These are phyloP conservation scores for Pholiota adiposa DNA, from an alignment of 1,284 basidiomycete genomes.

Conservation along the genomic window DNA sequence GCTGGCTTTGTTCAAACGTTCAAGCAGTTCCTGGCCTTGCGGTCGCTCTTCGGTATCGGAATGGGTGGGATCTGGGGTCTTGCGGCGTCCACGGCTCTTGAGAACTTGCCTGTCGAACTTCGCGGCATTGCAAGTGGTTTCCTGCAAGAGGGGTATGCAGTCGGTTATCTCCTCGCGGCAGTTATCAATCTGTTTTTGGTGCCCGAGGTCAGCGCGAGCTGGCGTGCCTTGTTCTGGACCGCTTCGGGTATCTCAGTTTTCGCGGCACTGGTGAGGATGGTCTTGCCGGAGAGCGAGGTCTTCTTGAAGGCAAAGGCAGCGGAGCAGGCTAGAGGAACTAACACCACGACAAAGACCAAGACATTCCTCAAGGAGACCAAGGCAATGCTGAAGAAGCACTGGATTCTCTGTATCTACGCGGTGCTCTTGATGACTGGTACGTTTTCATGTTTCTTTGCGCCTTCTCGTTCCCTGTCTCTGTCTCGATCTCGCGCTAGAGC, in stretches of 20 bases:
- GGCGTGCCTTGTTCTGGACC: conserved; percentile 74
- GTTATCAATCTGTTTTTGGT: conserved; percentile 82
- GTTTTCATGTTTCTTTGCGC: conserved; percentile 25
- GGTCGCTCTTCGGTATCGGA: conserved; percentile 82
- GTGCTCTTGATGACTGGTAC: conserved; percentile 77
- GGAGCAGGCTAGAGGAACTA: conserved; percentile 46
- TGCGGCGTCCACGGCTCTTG: conserved; percentile 77
- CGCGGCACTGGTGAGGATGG: conserved; percentile 72
- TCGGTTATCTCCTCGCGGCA: conserved; percentile 64
- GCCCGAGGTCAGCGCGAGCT: conserved; percentile 49
- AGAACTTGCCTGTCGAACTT: conserved; percentile 86
- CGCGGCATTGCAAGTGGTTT: conserved; percentile 89
- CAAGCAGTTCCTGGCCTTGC: conserved; percentile 69
- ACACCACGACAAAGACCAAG: conserved; percentile 59
- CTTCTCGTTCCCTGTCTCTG: conserved; percentile 2
- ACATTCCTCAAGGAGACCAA: conserved; percentile 75
- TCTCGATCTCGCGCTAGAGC: not conserved
- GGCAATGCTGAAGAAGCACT: conserved; percentile 84
- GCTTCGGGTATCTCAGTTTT: conserved; percentile 75
- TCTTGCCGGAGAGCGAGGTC: conserved; percentile 82
- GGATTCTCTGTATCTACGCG: conserved; percentile 87
- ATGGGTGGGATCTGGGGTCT: conserved; percentile 92
- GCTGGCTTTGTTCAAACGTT: conserved; percentile 76
- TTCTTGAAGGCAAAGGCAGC: conserved; percentile 68
- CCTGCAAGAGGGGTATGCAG: conserved; percentile 82